A percentile compares a stretch with the other conserved stretches of the same genome.
phyloP scores from a whole-genome alignment of 768 basidiomycete species.

The Trametes maxima region DNA sequence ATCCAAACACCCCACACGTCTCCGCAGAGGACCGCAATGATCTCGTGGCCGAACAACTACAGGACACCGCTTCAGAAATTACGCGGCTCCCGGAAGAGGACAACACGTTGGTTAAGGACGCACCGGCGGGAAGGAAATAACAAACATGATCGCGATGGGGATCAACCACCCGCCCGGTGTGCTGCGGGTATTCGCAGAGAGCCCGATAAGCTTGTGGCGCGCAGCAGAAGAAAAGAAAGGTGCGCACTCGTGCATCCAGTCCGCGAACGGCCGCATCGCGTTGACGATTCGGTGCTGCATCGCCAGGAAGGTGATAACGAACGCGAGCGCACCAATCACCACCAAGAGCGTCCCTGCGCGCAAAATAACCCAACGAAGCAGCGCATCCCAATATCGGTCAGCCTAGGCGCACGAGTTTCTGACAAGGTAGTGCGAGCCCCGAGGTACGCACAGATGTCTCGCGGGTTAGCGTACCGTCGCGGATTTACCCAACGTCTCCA shows the following conservation, averaged over 20 bases:
- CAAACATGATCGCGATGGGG: slow-evolving; percentile 45
- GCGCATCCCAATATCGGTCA: background rate
- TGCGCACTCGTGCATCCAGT: slow-evolving; percentile 61
- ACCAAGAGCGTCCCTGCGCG: background rate
- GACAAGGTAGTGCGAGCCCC: background rate
- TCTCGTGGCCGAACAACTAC: slow-evolving; percentile 88
- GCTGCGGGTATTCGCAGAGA: background rate
- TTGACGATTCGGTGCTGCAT: slow-evolving; percentile 59
- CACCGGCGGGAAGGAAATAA: slow-evolving; percentile 43
- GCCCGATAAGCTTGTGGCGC: no score
- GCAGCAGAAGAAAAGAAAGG: background rate
- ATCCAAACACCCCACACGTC: slow-evolving; percentile 86
- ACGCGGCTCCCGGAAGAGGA: background rate
- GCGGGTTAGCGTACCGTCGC: background rate
- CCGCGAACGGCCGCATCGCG: slow-evolving; percentile 63
- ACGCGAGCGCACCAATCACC: slow-evolving; percentile 28
- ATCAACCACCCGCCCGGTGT: slow-evolving; percentile 36
- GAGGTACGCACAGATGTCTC: background rate
- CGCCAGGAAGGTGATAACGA: slow-evolving; percentile 41
- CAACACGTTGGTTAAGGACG: background rate
- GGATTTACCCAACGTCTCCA: slow-evolving; percentile 39
- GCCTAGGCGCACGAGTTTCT: background rate
- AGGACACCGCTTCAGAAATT: background rate
- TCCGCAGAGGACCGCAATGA: slow-evolving; percentile 83
- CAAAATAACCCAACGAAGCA: background rate